Evolutionary conservation across 345 rosid species (phyloP).

Genomic region (Linum trigynum): DNA sequence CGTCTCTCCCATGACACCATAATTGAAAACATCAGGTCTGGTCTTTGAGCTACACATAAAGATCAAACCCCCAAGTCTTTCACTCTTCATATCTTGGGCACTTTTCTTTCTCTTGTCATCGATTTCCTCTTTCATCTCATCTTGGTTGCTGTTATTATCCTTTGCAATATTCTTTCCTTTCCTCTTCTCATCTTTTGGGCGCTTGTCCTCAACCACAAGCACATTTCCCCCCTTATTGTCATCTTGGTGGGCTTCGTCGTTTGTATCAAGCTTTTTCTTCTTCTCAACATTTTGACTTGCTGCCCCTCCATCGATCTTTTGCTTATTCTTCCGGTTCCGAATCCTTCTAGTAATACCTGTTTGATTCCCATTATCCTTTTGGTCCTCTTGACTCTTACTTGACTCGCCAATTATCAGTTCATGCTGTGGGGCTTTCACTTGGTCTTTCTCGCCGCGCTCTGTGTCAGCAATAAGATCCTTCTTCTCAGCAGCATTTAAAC

Average conservation of each 20-base stretch:
- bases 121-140: background rate
- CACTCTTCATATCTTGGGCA: conserved; percentile 18
- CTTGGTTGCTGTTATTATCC: background rate
- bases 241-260: background rate
- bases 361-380: conserved; percentile 16
- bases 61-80: conserved; percentile 66
- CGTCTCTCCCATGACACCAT: conserved; percentile 70
- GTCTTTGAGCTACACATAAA: conserved; percentile 91
- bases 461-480: conserved; percentile 13
- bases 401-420: conserved; percentile 14
- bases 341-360: background rate
- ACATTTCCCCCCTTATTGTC: background rate
- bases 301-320: background rate
- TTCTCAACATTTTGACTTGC: background rate
- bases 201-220: background rate
- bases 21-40: conserved; percentile 77
- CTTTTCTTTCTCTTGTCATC: conserved; percentile 13
- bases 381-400: conserved; percentile 9
- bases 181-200: background rate
- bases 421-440: conserved; percentile 13
- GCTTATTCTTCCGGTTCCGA: background rate
- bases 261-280: background rate
- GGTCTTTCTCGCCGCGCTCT: conserved; percentile 12
- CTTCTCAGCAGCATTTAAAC: conserved; percentile 22
- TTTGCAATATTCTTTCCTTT: conserved; percentile 9